Base-by-base conservation (phyloP, 176 grass and related monocot genomes). In the Coix lacrymajobi region DNA sequence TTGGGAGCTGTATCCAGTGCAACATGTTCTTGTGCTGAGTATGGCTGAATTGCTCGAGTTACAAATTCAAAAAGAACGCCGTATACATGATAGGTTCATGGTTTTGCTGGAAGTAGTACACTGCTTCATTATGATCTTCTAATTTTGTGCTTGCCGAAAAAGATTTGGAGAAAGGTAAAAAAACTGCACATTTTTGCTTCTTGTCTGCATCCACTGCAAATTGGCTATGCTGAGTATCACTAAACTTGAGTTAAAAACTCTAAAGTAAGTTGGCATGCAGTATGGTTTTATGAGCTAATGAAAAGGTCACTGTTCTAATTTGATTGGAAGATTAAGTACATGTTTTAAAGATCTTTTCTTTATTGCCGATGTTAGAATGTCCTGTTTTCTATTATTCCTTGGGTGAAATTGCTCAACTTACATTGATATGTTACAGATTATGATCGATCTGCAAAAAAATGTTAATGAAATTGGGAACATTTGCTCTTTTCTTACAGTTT, bases 211-310 rank as follows among this genome's bases (percentile, higher is more conserved):
- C 29, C 5, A 16, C 11, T 58, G 81, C 45, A 73, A 78, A 66
- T 37, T 66, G 34, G 26, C 58, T 32, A 65, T 7, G n/a, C 24
- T 69, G 30, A 24, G 62, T 72, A 26, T 56, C 69, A 52, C 72
- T 77, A 77, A 49, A 79, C 11, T 58, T 58, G 17, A 75, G 24
- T 74, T 62, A 20, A 73, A 88, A 39, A 11, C 49, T 56, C 9
- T 8, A 48, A 26, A 71, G 12, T 24, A 67, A 75, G 30, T 39
- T 74, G 19, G 4, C 24, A 64, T 49, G 41, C 60, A 61, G 40
- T 22, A 29, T 22, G 37, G 16, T 14, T 29, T 79, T 67, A 30
- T 41, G 34, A 49, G 6, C 25, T 68, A 32, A 5, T 68, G 22
- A 30, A 32, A 44, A 20, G 5, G 63, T 33, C 37, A 37, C 22